Percentiles rank a stretch among this genome's conserved stretches.
Conservation (phyloP, 768 basidiomycete species). For the Boletus rubescentipes region DNA sequence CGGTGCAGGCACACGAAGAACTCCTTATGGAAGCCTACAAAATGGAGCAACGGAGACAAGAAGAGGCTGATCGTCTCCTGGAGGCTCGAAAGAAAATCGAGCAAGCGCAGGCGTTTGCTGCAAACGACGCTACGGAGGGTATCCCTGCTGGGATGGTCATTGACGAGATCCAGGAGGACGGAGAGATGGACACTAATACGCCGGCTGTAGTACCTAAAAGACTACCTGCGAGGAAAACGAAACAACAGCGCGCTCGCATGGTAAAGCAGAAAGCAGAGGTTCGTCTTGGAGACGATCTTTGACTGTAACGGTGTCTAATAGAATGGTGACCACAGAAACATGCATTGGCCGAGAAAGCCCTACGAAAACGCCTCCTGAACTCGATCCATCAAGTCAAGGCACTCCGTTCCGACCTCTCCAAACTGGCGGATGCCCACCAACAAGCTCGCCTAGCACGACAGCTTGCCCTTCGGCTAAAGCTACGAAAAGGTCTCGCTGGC, state of each 20-base stretch:
- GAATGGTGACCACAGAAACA: slow-evolving; percentile 49
- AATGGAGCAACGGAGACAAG: slow-evolving; percentile 57
- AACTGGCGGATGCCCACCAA: slow-evolving; percentile 38
- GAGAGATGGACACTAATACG: slow-evolving; percentile 32
- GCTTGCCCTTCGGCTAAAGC: slow-evolving; percentile 44
- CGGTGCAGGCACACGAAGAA: slow-evolving; percentile 65
- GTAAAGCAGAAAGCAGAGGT: slow-evolving; percentile 66
- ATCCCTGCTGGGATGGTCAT: slow-evolving; percentile 67
- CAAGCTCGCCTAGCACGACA: slow-evolving; percentile 39
- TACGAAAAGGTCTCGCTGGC: slow-evolving; percentile 68
- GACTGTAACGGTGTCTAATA: background rate
- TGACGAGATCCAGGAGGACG: slow-evolving; percentile 45
- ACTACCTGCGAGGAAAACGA: slow-evolving; percentile 50
- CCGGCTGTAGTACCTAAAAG: slow-evolving; percentile 39
- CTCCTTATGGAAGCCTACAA: slow-evolving; percentile 68
- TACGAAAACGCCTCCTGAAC: slow-evolving; percentile 59
- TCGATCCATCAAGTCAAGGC: slow-evolving; percentile 56
- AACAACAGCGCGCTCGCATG: slow-evolving; percentile 69
- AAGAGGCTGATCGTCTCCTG: slow-evolving; percentile 52
- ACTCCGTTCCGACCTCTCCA: slow-evolving; percentile 46
- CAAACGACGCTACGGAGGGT: slow-evolving; percentile 32
- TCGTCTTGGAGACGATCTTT: slow-evolving; percentile 8
- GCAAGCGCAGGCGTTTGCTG: slow-evolving; percentile 38
- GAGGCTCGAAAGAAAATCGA: slow-evolving; percentile 58
- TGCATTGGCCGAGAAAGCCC: slow-evolving; percentile 54